Evolutionary conservation across 257 asterid genomes (phyloP).

Genomic region (Mitragyna speciosa): DNA sequence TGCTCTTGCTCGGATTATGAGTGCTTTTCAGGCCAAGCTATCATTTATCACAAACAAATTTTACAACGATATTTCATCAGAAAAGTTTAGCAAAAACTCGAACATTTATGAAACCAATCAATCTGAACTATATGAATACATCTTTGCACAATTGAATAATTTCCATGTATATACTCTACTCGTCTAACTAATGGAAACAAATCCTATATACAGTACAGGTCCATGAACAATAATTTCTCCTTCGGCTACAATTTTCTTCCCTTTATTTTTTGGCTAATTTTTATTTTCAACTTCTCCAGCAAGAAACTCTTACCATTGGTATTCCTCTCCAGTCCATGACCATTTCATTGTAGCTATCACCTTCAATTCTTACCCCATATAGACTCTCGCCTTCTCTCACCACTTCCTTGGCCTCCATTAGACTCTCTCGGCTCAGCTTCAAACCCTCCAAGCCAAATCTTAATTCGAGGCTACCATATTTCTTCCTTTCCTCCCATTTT

Average conservation of each 20-base stretch:
- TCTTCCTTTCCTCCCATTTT: constrained; percentile 40
- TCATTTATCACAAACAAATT: not conserved
- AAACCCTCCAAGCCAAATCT: constrained; percentile 27
- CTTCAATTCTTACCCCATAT: constrained; percentile 36
- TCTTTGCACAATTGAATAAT: not conserved
- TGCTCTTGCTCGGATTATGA: not conserved
- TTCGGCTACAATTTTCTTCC: not conserved
- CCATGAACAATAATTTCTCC: not conserved
- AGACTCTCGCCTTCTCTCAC: constrained; percentile 37
- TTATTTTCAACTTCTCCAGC: constrained; percentile 37
- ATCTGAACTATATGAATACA: not conserved
- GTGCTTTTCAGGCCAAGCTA: not conserved
- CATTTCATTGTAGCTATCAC: constrained; percentile 38
- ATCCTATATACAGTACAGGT: not conserved
- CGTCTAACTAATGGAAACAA: not conserved
- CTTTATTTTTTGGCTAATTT: not conserved
- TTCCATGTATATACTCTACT: not conserved
- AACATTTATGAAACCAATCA: not conserved
- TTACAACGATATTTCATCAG: not conserved
- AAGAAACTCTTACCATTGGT: constrained; percentile 39
- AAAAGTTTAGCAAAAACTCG: not conserved
- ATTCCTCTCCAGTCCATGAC: constrained; percentile 47
- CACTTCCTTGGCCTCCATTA: constrained; percentile 44
- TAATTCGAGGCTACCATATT: constrained; percentile 14
- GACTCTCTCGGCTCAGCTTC: constrained; percentile 31